phyloP scores from a whole-genome alignment of 129 eudicot species.

The Chrysanthemum makinoi region DNA sequence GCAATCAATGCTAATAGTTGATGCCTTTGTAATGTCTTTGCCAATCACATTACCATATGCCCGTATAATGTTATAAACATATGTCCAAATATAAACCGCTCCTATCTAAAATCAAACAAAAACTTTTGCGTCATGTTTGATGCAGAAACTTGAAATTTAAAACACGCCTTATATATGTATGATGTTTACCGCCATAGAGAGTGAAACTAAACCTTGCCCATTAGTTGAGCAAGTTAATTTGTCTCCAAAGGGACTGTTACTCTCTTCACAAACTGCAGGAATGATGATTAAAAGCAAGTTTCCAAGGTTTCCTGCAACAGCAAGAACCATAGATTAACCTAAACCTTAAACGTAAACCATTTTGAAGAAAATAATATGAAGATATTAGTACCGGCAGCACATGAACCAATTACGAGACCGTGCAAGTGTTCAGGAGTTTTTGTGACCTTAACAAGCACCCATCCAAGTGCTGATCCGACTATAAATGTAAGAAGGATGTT shows the following conservation, averaged over 20 bases:
- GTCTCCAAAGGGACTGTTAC: slow-evolving; percentile 65
- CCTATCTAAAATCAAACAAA: slow-evolving; percentile 41
- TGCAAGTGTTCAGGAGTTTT: slow-evolving; percentile 54
- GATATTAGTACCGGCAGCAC: slow-evolving; percentile 51
- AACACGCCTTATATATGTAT: neutral
- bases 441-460: slow-evolving; percentile 55
- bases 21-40: slow-evolving; percentile 19
- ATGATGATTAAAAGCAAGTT: slow-evolving; percentile 57
- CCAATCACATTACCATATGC: slow-evolving; percentile 36
- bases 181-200: slow-evolving; percentile 59
- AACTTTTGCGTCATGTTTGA: neutral
- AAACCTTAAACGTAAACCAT: neutral
- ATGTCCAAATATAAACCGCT: slow-evolving; percentile 51
- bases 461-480: slow-evolving; percentile 65
- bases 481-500: slow-evolving; percentile 59
- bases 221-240: slow-evolving; percentile 39
- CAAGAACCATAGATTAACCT: neutral
- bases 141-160: neutral
- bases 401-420: slow-evolving; percentile 61
- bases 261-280: slow-evolving; percentile 67
- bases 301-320: slow-evolving; percentile 47
- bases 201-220: slow-evolving; percentile 57
- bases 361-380: neutral
- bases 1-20: slow-evolving; percentile 35
- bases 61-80: slow-evolving; percentile 55